Evolutionary conservation across 108 stramenopile species (phyloP).

Genomic region (Cyclostephanos invisitatus): DNA sequence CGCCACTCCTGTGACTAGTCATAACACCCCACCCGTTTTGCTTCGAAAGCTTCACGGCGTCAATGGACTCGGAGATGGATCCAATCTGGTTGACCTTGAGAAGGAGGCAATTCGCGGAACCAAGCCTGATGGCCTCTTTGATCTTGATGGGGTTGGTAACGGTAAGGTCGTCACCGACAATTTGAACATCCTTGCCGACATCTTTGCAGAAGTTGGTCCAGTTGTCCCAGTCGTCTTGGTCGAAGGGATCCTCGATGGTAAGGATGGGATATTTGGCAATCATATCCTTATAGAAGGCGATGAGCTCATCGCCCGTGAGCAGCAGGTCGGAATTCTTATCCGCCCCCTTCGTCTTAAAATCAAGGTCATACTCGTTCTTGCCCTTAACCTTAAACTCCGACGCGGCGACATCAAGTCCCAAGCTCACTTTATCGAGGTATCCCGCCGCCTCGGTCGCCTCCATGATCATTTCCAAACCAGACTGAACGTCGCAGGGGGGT

Average conservation of each 20-base stretch:
- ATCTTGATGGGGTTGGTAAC: constrained; percentile 98
- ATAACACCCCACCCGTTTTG: constrained; percentile 99
- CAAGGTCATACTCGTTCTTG: constrained; percentile 96
- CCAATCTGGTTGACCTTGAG: constrained; percentile 99
- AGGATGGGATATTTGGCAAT: constrained; percentile 95
- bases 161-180: constrained; percentile 99
- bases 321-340: constrained; percentile 84
- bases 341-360: constrained; percentile 90
- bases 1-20: constrained; percentile 98
- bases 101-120: constrained; percentile 95
- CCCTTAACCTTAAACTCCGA: constrained; percentile 96
- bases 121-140: constrained; percentile 88
- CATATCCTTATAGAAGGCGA: constrained; percentile 93
- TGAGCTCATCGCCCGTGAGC: constrained; percentile 92
- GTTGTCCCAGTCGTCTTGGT: constrained; percentile 99
- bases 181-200: constrained; percentile 89
- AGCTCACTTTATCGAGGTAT: constrained; percentile 93
- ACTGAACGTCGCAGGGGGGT: constrained; percentile 91
- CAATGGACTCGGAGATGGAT: constrained; percentile 98
- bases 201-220: constrained; percentile 92
- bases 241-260: constrained; percentile 99
- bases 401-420: constrained; percentile 98
- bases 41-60: constrained; percentile 98
- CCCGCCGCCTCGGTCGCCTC: constrained; percentile 95
- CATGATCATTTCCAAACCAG: constrained; percentile 97